Percentiles rank a stretch among this genome's conserved stretches.
Conservation (phyloP, 208 protist species). For the Wallacemonas sp. region DNA sequence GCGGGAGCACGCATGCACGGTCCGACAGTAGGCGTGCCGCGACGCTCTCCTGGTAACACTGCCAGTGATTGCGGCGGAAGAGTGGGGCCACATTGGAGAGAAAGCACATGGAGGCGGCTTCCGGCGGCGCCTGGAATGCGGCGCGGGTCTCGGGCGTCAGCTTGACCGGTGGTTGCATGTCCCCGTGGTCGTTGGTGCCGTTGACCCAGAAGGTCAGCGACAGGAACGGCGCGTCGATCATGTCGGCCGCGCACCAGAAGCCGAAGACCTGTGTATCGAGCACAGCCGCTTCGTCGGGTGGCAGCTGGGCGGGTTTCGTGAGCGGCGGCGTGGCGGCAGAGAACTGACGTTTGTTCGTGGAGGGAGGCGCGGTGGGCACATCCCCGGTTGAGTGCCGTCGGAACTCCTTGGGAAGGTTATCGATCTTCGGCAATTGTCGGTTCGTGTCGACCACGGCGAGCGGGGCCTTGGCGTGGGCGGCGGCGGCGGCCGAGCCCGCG, state of each 20-base stretch:
- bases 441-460: not conserved
- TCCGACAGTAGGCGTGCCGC: conserved; percentile 2
- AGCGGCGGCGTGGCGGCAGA: conserved; percentile 2
- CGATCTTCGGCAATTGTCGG: not conserved
- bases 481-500: not conserved
- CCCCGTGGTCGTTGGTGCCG: conserved; percentile 60
- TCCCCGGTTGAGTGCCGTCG: not conserved
- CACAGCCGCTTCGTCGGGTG: not conserved
- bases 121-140: conserved; percentile 26
- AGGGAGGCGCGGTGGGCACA: not conserved
- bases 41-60: conserved; percentile 1
- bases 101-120: conserved; percentile 47
- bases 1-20: conserved; percentile 34
- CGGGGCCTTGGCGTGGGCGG: not conserved
- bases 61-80: conserved; percentile 55
- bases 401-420: not conserved
- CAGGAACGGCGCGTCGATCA: conserved; percentile 52
- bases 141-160: conserved; percentile 13
- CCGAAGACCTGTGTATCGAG: conserved; percentile 34
- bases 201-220: conserved; percentile 70
- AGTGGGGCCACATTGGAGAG: conserved; percentile 62
- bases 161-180: conserved; percentile 38
- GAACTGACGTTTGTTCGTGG: not conserved
- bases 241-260: conserved; percentile 23
- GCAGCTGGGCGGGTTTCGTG: not conserved